Base-by-base conservation (phyloP, 257 asterid species). In the Cordia subcordata region DNA sequence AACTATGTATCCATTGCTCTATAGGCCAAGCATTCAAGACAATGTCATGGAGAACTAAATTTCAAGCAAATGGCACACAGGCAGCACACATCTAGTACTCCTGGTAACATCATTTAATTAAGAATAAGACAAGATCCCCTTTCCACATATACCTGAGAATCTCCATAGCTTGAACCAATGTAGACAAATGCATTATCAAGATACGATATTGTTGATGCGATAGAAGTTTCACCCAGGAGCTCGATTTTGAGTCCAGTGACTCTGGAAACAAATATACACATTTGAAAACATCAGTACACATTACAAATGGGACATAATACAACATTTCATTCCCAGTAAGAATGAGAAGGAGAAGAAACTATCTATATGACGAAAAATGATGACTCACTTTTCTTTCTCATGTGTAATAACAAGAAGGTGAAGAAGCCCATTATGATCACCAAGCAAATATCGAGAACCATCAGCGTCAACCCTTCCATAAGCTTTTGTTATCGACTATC, bases 391-490 rank as follows among this genome's bases (percentile, higher is more conserved):
- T 66, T 86, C 94, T 78, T 80, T 86, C 69, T 90, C 97, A 66
- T 90, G 96, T 47, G 90, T 90, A 68, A 90, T 90, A 35, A 90
- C 94, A 66, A 90, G 86, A 56, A 90, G 78, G 67, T 87, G 90
- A 67, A 90, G 82, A 68, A 84, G 77, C 61, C 97, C 97, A 71
- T 69, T 79, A 62, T 90, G 97, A 76, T 90, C 96, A 63, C 97
- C 96, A 59, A 90, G 82, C 39, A 90, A 77, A 71, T 90, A 90
- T 64, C 96, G 87, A 55, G 97, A 90, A 62, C 96, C 94, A 68
- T 90, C 94, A 52, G 90, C 84, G 73, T 90, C 97, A 67, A 90
- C 94, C 81, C 86, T 85, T 67, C 94, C 97, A 73, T 86, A 90
- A 65, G 97, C 87, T 69, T 75, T 82, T 61, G 94, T 86, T 55